A percentile compares a stretch with the other conserved stretches of the same genome.
These are phyloP conservation scores for Trebouxia sp. DNA, from an alignment of 139 green algal species.

Conservation along the genomic window DNA sequence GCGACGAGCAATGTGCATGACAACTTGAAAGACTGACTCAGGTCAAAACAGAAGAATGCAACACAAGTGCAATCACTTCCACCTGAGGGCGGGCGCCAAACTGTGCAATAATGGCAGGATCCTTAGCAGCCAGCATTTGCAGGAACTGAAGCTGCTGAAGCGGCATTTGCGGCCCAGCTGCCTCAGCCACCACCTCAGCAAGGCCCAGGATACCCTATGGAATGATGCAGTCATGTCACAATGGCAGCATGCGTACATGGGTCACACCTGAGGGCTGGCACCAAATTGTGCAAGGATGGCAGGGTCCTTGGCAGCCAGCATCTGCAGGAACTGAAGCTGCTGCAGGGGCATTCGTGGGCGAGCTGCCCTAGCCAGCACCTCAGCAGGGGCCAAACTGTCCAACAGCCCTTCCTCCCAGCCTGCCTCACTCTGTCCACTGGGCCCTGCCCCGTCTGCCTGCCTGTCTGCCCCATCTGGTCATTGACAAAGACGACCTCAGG, in stretches of 20 bases:
- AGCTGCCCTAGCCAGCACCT: constrained; percentile 30
- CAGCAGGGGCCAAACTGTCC: constrained; percentile 11
- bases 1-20: no score
- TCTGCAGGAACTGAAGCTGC: constrained; percentile 54
- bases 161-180: constrained; percentile 30
- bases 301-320: constrained; percentile 45
- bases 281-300: constrained; percentile 52
- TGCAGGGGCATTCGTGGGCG: constrained; percentile 29
- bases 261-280: constrained; percentile 35
- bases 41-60: no score
- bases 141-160: constrained; percentile 52
- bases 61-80: no score
- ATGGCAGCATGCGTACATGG: neutral
- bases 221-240: no score
- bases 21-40: no score
- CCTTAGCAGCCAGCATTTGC: constrained; percentile 39
- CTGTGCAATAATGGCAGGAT: constrained; percentile 45
- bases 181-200: constrained; percentile 32
- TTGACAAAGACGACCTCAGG: no score
- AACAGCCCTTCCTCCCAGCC: constrained; percentile 28
- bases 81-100: constrained; percentile 50
- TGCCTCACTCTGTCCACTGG: neutral
- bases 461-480: neutral
- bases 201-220: no score
- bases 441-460: constrained; percentile 18